phyloP scores from a whole-genome alignment of 1,284 basidiomycete species.

The Cystobasidium pallidum region DNA sequence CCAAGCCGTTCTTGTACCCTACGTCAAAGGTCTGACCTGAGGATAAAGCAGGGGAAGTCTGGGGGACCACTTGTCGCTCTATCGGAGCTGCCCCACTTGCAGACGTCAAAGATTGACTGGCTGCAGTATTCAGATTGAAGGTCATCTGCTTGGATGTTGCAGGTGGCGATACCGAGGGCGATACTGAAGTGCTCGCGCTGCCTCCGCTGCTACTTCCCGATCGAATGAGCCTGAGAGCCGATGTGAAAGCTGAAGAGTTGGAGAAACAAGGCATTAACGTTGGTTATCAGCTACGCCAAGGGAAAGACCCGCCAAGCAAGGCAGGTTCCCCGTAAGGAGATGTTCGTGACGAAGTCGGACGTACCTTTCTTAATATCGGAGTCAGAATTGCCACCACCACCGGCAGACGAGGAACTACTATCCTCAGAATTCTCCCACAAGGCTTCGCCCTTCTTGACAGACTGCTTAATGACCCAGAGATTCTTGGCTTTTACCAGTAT shows the following conservation, averaged over 20 bases:
- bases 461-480: constrained; percentile 30
- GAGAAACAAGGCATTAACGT: neutral
- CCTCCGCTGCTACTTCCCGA: constrained; percentile 6
- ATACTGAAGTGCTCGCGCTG: neutral
- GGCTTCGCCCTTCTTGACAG: constrained; percentile 20
- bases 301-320: no score
- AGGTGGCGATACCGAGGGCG: constrained; percentile 10
- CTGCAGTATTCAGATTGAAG: constrained; percentile 1
- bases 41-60: neutral
- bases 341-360: no score
- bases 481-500: constrained; percentile 77
- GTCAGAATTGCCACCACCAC: constrained; percentile 46
- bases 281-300: neutral
- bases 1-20: no score
- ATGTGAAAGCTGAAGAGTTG: constrained; percentile 21
- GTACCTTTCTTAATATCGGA: constrained; percentile 51
- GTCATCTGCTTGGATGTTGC: constrained; percentile 7
- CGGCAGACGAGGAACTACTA: constrained; percentile 45
- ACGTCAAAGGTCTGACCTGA: neutral
- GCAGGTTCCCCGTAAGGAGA: no score
- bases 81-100: constrained; percentile 9
- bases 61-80: constrained; percentile 13
- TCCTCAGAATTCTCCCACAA: constrained; percentile 16
- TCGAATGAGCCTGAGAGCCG: constrained; percentile 32
- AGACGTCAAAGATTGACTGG: neutral